Conservation (phyloP, 1,284 basidiomycete species). For the Pterula multifida region DNA sequence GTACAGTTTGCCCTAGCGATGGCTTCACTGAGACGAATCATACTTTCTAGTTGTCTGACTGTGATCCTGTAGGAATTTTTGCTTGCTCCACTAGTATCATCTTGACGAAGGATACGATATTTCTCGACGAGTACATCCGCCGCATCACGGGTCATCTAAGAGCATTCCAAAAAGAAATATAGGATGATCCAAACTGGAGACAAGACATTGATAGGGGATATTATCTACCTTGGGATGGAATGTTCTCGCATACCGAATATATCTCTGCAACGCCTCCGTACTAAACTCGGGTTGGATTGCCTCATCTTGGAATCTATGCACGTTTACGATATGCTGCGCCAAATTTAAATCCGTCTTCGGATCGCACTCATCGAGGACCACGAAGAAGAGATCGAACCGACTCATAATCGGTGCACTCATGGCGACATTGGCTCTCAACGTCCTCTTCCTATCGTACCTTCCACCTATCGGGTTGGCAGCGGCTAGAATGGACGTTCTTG, state of each 20-base stretch:
- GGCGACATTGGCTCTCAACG: conserved; percentile 88
- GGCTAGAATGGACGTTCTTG: conserved; percentile 93
- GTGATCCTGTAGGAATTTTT: conserved; percentile 94
- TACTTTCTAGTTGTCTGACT: conserved; percentile 91
- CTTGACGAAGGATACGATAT: conserved; percentile 86
- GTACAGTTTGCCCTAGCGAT: conserved; percentile 96
- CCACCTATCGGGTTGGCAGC: conserved; percentile 97
- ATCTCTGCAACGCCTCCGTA: conserved; percentile 92
- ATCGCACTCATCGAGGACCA: conserved; percentile 96
- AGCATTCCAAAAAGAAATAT: neutral
- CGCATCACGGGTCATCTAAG: conserved; percentile 83
- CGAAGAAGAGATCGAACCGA: conserved; percentile 97
- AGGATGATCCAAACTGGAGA: conserved; percentile 7
- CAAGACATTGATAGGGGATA: neutral
- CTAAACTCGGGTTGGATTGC: conserved; percentile 95
- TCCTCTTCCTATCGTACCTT: conserved; percentile 93
- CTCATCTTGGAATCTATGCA: conserved; percentile 91
- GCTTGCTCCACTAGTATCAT: conserved; percentile 81
- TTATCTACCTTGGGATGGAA: conserved; percentile 83
- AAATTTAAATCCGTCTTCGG: conserved; percentile 89
- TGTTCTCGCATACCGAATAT: conserved; percentile 93
- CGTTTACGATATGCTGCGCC: conserved; percentile 95
- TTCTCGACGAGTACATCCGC: conserved; percentile 93
- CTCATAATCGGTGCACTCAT: conserved; percentile 99
- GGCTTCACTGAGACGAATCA: conserved; percentile 95